Evolutionary conservation across 2,329 filamentous ascomycete species (phyloP).

Genomic region (Fusarium torulosum): DNA sequence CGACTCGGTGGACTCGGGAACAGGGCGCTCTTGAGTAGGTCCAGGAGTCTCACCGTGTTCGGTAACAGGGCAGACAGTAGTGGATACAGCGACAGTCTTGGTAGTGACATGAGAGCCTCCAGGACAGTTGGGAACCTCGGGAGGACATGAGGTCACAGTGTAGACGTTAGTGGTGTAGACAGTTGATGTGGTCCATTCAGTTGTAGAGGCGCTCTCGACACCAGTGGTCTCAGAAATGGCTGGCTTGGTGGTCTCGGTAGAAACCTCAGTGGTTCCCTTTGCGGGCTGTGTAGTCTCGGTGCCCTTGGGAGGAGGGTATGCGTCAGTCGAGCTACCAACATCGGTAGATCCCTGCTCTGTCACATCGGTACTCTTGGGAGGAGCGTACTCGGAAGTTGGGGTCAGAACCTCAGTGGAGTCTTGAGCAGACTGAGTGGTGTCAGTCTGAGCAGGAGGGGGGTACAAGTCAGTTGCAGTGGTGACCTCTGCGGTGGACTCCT

Average conservation of each 20-base stretch:
- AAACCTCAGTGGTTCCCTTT: slow-evolving; percentile 8
- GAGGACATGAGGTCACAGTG: slow-evolving; percentile 40
- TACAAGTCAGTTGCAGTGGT: slow-evolving; percentile 22
- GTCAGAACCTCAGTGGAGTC: slow-evolving; percentile 27
- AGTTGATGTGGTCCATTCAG: slow-evolving; percentile 33
- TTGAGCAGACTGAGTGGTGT: slow-evolving; percentile 17
- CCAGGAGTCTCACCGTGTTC: slow-evolving; percentile 31
- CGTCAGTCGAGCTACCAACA: slow-evolving; percentile 14
- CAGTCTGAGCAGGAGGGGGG: slow-evolving; percentile 22
- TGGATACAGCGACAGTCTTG: slow-evolving; percentile 42
- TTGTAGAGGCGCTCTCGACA: slow-evolving; percentile 16
- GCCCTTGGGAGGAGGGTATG: slow-evolving; percentile 22
- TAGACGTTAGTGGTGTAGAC: slow-evolving; percentile 44
- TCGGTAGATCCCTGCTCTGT: slow-evolving; percentile 27
- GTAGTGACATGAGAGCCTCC: slow-evolving; percentile 33
- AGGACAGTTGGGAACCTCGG: slow-evolving; percentile 41
- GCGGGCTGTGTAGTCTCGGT: slow-evolving; percentile 8
- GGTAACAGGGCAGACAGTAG: slow-evolving; percentile 43
- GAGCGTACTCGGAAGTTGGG: slow-evolving; percentile 17
- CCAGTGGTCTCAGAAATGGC: not conserved
- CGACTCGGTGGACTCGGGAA: not conserved
- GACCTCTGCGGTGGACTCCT: not conserved
- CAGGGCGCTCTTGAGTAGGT: slow-evolving; percentile 10
- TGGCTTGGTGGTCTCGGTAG: slow-evolving; percentile 21
- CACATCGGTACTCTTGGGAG: slow-evolving; percentile 21